Base-by-base conservation (phyloP, 345 rosid species). In the Rhodamnia rubescens region DNA sequence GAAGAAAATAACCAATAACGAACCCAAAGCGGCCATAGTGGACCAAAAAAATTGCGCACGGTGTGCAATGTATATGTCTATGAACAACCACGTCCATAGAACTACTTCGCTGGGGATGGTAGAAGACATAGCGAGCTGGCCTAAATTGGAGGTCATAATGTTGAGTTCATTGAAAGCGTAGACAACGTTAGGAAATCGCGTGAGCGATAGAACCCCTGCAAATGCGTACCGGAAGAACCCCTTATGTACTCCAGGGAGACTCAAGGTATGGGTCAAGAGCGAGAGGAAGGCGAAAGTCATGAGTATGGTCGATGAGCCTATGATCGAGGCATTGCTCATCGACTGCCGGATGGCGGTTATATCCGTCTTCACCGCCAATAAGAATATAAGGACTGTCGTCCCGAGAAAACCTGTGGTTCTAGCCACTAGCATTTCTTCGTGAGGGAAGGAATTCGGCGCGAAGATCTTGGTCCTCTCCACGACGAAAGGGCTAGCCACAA, bases 101-200 rank as follows among this genome's bases (percentile, higher is more conserved):
- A 78, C 27, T 21, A 74, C 1, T 85, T 86, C 88, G 20, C 51
- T 44, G 32, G 18, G 8, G 26, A 74, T 55, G 13, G 88, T n/a
- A 64, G 58, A 55, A 10, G 85, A 86, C 75, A 83, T 75, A 52
- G 85, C 85, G 27, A 86, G 55, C 36, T 86, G 88, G 47, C 85
- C 88, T 14, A 86, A 61, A n/a, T 86, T 85, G 9, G 88, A 86
- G 7, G 85, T 32, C 49, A 86, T 58, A 26, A 83, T 83, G 83
- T 83, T 83, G 55, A 86, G 85, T 83, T 86, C 88, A 42, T 86
- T 27, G 36, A 86, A 86, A 21, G 87, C 27, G 54, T 86, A 83
- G 32, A 53, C 78, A 22, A 83, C 55, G 21, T 83, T 83, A 22
- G 88, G 55, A 53, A 86, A 83, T 42, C 88, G 88, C 58, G 83